A percentile compares a stretch with the other conserved stretches of the same genome.
Conservation (phyloP, 129 eudicot species). For the Flaveria bidentis region DNA sequence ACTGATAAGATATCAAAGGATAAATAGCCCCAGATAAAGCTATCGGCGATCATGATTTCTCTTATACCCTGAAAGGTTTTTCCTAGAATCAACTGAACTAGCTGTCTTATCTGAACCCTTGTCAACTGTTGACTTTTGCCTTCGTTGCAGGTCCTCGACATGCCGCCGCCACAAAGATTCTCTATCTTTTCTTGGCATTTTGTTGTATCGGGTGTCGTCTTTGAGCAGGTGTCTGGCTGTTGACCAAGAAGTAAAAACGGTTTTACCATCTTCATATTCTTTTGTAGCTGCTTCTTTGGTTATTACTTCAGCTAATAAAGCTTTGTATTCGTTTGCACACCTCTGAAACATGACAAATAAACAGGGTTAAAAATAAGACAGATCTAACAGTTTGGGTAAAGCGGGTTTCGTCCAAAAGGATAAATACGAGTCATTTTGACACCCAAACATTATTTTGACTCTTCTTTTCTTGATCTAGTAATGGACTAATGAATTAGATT, state of each 20-base stretch:
- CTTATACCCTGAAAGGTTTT: conserved; percentile 50
- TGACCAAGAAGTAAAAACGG: conserved; percentile 84
- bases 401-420: neutral
- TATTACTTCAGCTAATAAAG: conserved; percentile 63
- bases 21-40: conserved; percentile 7
- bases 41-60: conserved; percentile 47
- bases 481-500: neutral
- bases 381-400: neutral
- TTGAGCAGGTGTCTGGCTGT: conserved; percentile 78
- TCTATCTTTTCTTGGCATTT: conserved; percentile 88
- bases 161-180: conserved; percentile 87
- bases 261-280: conserved; percentile 79
- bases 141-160: conserved; percentile 74
- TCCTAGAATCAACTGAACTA: conserved; percentile 53
- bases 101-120: conserved; percentile 45
- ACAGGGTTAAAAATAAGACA: neutral
- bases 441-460: neutral
- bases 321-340: conserved; percentile 61
- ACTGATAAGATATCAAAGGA: neutral
- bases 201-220: conserved; percentile 65
- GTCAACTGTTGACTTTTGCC: conserved; percentile 43
- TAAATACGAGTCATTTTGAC: neutral
- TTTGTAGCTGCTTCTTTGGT: conserved; percentile 61
- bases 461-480: neutral
- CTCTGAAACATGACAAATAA: conserved; percentile 46